These are phyloP conservation scores for Salix dunnii DNA, from an alignment of 345 rosid species.

Conservation along the genomic window DNA sequence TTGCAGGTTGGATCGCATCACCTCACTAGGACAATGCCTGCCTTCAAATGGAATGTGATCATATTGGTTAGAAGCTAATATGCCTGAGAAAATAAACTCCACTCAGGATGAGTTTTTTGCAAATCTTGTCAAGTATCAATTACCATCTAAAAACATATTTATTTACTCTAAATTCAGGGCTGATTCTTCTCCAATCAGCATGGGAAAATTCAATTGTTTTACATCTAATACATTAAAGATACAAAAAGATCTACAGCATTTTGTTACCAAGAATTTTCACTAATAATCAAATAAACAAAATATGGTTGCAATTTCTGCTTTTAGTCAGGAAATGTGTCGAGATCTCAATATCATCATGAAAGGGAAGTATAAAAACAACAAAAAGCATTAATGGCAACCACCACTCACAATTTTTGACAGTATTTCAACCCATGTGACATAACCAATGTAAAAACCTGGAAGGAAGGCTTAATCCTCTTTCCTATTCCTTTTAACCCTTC, in stretches of 20 bases:
- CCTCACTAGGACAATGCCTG: not conserved
- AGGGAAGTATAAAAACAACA: constrained; percentile 1
- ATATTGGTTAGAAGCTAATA: not conserved
- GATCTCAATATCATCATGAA: not conserved
- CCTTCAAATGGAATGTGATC: not conserved
- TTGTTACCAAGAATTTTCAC: not conserved
- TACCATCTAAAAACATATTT: not conserved
- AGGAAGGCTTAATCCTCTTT: constrained; percentile 5
- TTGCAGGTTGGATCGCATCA: not conserved
- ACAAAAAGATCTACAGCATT: not conserved
- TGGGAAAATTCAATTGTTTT: not conserved
- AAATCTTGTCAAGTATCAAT: not conserved
- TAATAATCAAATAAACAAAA: not conserved
- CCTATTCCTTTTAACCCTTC: not conserved
- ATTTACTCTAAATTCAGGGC: not conserved
- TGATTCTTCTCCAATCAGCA: not conserved
- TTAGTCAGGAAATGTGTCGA: not conserved
- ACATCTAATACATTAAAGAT: not conserved
- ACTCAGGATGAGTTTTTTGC: not conserved
- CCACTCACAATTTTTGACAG: constrained; percentile 4
- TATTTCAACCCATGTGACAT: not conserved
- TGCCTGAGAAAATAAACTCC: not conserved
- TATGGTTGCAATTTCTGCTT: not conserved
- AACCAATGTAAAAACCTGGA: not conserved
- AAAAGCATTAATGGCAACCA: not conserved